Conservation (phyloP, 495 filamentous ascomycete genomes). For the Pyronema domesticum region DNA sequence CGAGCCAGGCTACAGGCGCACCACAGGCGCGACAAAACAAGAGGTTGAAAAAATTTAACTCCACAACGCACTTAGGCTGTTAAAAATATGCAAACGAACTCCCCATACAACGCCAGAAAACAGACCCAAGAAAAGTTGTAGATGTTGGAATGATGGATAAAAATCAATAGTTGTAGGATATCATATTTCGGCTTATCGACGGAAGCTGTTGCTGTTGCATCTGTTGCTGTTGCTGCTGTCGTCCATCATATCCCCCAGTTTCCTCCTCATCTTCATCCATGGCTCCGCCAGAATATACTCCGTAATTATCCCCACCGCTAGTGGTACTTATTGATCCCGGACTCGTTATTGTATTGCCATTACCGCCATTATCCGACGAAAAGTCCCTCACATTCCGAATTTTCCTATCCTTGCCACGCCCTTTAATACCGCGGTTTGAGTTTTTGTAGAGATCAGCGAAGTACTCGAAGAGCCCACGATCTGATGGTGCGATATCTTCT, state of each 20-base stretch:
- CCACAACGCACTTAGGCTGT: neutral
- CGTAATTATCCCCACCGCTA: constrained; percentile 16
- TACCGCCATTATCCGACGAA: constrained; percentile 15
- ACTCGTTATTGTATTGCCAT: constrained; percentile 16
- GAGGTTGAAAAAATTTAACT: neutral
- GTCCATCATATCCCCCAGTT: constrained; percentile 1
- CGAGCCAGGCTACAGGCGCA: neutral
- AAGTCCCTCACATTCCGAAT: constrained; percentile 26
- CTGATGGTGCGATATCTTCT: constrained; percentile 43
- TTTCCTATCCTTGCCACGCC: constrained; percentile 67
- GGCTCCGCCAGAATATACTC: constrained; percentile 12
- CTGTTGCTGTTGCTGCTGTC: constrained; percentile 15
- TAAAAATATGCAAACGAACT: neutral
- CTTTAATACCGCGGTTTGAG: constrained; percentile 85
- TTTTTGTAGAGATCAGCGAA: constrained; percentile 83
- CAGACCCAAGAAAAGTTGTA: neutral
- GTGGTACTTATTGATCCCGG: constrained; percentile 21
- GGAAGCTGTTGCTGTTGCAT: constrained; percentile 21
- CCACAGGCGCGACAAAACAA: neutral
- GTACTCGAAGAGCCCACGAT: constrained; percentile 71
- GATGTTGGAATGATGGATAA: constrained; percentile 6
- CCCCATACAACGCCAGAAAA: neutral
- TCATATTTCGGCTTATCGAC: constrained; percentile 15
- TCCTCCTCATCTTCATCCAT: constrained; percentile 25
- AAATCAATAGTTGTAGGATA: constrained; percentile 16